A percentile compares a stretch with the other conserved stretches of the same genome.
Evolutionary conservation across 352 stramenopile species (phyloP).

Genomic region (Pythium guiyangense): DNA sequence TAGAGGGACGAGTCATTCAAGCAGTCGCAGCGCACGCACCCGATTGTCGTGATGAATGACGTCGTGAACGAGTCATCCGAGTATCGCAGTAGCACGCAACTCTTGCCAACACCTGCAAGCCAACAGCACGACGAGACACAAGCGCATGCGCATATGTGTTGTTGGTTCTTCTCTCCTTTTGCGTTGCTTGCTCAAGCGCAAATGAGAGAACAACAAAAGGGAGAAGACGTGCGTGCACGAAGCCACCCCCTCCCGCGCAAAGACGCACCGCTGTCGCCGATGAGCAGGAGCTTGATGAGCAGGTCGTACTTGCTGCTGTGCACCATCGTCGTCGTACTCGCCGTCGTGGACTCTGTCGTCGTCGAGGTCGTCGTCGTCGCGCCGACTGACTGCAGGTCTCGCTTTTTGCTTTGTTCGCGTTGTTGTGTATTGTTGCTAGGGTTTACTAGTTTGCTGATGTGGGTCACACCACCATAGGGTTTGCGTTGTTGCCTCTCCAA

Average conservation of each 20-base stretch:
- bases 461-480: background rate
- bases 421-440: background rate
- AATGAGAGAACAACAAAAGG: too few relatives aligned
- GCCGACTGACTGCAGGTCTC: background rate
- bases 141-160: background rate
- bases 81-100: constrained; percentile 93
- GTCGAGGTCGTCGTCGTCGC: background rate
- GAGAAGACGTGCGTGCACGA: too few relatives aligned
- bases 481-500: too few relatives aligned
- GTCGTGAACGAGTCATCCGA: constrained; percentile 94
- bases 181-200: too few relatives aligned
- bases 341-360: background rate
- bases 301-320: constrained; percentile 90
- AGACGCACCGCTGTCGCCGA: constrained; percentile 77
- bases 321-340: constrained; percentile 14
- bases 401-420: background rate
- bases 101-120: constrained; percentile 94
- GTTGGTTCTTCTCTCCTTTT: too few relatives aligned
- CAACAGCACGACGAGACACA: background rate
- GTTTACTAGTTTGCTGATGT: background rate
- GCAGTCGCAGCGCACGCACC: constrained; percentile 31
- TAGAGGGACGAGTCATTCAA: background rate
- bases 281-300: constrained; percentile 87
- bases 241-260: background rate
- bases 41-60: constrained; percentile 87